Conservation (phyloP, 306 rosid species). For the Cicer cuneatum region DNA sequence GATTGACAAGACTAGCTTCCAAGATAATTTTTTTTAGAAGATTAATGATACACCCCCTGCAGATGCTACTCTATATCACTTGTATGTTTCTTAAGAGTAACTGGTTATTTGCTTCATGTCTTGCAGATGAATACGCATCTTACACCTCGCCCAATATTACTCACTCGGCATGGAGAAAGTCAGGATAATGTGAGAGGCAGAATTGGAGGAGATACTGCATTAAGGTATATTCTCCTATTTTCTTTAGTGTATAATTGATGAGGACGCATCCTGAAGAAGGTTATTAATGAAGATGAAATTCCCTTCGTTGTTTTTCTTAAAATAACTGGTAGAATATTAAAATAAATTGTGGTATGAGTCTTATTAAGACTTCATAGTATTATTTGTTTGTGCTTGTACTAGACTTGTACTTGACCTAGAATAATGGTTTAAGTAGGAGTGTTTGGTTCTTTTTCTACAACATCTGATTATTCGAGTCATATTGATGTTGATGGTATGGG, state of each 20-base stretch:
- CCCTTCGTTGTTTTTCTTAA: conserved; percentile 10
- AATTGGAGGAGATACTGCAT: conserved; percentile 90
- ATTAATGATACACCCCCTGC: conserved; percentile 22
- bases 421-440: background rate
- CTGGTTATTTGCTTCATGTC: conserved; percentile 8
- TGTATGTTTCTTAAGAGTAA: conserved; percentile 24
- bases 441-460: background rate
- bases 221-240: conserved; percentile 64
- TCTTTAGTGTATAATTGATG: conserved; percentile 2
- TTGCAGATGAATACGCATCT: conserved; percentile 93
- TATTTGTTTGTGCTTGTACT: background rate
- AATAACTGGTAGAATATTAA: conserved; percentile 21
- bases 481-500: background rate
- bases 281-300: conserved; percentile 18
- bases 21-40: conserved; percentile 21
- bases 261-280: conserved; percentile 7
- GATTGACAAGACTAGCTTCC: background rate
- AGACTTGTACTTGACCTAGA: background rate
- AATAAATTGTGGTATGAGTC: background rate
- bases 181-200: conserved; percentile 91
- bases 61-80: conserved; percentile 13
- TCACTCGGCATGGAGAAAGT: conserved; percentile 98
- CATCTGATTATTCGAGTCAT: background rate
- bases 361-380: conserved; percentile 1
- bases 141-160: conserved; percentile 95